These are phyloP conservation scores for Sarocladium oryzae DNA, from an alignment of 2,329 filamentous ascomycete species.

Conservation along the genomic window DNA sequence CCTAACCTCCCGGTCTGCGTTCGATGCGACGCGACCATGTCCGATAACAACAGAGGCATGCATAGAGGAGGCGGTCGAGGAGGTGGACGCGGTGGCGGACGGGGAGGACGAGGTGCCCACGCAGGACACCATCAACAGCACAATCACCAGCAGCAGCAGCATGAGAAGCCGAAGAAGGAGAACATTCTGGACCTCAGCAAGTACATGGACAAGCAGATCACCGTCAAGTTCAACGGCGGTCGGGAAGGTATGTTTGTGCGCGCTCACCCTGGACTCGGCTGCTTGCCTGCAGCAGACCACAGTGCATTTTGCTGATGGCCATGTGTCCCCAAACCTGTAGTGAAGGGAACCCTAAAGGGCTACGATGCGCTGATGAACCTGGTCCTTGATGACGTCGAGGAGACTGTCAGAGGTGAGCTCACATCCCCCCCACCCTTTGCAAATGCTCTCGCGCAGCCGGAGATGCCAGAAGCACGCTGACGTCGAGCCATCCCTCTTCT, in stretches of 20 bases:
- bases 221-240: constrained; percentile 94
- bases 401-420: constrained; percentile 72
- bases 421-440: background rate
- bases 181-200: constrained; percentile 93
- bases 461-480: no score
- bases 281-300: no score
- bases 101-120: constrained; percentile 35
- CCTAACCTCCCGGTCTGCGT: no score
- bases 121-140: constrained; percentile 21
- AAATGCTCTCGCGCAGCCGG: background rate
- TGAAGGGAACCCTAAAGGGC: constrained; percentile 83
- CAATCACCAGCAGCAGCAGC: constrained; percentile 48
- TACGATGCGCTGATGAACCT: constrained; percentile 98
- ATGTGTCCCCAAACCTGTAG: constrained; percentile 45
- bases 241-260: constrained; percentile 66
- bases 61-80: constrained; percentile 36
- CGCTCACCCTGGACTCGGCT: no score
- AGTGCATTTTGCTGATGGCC: constrained; percentile 8
- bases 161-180: constrained; percentile 90
- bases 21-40: constrained; percentile 29
- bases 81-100: constrained; percentile 39
- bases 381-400: constrained; percentile 89
- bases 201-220: constrained; percentile 95
- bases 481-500: no score
- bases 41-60: constrained; percentile 39